Conservation (phyloP, 192 early-diverging fungal genomes). For the Coemansia sp. region DNA sequence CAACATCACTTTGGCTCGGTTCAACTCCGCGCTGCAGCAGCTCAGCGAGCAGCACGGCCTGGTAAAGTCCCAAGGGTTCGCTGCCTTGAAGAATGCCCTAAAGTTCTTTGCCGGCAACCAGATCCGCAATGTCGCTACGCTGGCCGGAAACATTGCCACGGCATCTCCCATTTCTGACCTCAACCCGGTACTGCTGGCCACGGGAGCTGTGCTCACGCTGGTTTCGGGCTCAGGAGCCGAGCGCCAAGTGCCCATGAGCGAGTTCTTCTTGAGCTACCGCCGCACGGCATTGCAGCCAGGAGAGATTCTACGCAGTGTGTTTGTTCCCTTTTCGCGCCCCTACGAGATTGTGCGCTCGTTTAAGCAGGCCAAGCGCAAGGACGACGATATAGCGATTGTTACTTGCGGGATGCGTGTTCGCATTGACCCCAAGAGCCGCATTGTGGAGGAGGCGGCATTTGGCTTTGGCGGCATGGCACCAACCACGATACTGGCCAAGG, state of each 20-base stretch:
- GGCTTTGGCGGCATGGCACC: slow-evolving; percentile 80
- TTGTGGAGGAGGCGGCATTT: slow-evolving; percentile 60
- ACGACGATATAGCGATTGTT: slow-evolving; percentile 87
- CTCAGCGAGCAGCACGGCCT: slow-evolving; percentile 17
- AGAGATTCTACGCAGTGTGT: slow-evolving; percentile 68
- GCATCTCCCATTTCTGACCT: slow-evolving; percentile 88
- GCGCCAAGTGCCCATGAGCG: slow-evolving; percentile 58
- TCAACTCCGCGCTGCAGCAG: slow-evolving; percentile 33
- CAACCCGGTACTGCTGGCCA: slow-evolving; percentile 79
- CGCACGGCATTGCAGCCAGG: slow-evolving; percentile 63
- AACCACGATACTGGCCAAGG: slow-evolving; percentile 59
- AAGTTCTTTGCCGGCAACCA: slow-evolving; percentile 81
- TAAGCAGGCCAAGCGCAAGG: slow-evolving; percentile 86
- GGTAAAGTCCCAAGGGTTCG: slow-evolving; percentile 57
- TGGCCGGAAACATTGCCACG: slow-evolving; percentile 84
- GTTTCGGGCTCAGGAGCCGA: slow-evolving; percentile 33
- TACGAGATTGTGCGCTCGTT: slow-evolving; percentile 68
- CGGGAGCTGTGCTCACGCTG: slow-evolving; percentile 55
- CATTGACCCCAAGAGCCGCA: slow-evolving; percentile 47
- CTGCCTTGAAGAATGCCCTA: slow-evolving; percentile 69
- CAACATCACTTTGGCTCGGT: slow-evolving; percentile 62
- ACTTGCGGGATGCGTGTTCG: slow-evolving; percentile 67
- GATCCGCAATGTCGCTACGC: slow-evolving; percentile 81
- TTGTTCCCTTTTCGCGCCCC: slow-evolving; percentile 60
- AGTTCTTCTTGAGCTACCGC: slow-evolving; percentile 84